Evolutionary conservation across 169 alveolate species (phyloP), one percentile per base, ranked within the genome.

Genomic region (Plasmodium ovale): DNA sequence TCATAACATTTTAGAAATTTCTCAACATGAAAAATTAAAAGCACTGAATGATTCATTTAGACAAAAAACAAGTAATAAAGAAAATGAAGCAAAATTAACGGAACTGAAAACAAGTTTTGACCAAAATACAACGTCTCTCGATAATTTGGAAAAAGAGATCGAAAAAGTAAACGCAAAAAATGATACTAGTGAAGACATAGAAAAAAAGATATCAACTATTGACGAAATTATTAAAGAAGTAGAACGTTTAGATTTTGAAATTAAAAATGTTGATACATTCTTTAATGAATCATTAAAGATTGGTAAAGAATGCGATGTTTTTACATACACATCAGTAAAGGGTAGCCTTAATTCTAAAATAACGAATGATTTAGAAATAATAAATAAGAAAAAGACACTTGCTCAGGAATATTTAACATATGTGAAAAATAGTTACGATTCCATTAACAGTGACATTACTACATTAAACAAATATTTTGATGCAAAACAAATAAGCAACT

Each of bases 301-400:
- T 25, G 71, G 71, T 0, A 60, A 60, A 33, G 33, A 12, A 27
- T 23, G 42, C 16, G 42, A 19, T 25, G 33, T 16, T 14, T 27
- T 27, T 23, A 60, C 12, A 16, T 60, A 60, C 14, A 60, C 6
- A 60, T 60, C 44, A 33, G 16, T 60, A 60, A 60, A 33, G 29
- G 71, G 29, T 19, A 60, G 9, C 71, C 71, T 60, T 25, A 60
- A 16, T 35, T 5, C 42, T 3, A 60, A 60, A 60, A 60, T 60
- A 2, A 27, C 21, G 12, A 35, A 6, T 33, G 1, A 60, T 60
- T 60, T 35, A 23, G 7, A 19, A 60, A 3, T 27, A 14, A 60
- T 60, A 25, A 60, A 60, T 19, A 33, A 60, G 19, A 65, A 23
- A 60, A 9, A 27, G 9, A 60, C 16, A 7, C 7, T 27, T 12